These are phyloP conservation scores for Nemania serpens DNA, from an alignment of 2,329 filamentous ascomycete species.

Conservation along the genomic window DNA sequence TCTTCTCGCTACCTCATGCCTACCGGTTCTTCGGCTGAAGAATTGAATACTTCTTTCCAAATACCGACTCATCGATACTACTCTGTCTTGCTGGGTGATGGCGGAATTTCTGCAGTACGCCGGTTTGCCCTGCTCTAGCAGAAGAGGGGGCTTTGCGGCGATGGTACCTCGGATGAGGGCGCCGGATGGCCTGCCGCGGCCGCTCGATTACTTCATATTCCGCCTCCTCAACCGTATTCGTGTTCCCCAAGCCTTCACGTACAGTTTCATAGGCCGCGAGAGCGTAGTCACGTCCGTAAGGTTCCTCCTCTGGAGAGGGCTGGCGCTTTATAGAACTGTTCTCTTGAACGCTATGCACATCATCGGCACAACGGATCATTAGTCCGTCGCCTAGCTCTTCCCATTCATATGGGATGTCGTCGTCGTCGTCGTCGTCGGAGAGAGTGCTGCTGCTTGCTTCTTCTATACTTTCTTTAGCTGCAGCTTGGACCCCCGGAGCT, in stretches of 20 bases:
- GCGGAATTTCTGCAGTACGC: neutral
- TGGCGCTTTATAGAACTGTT: neutral
- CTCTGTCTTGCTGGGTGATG: neutral
- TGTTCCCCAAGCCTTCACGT: too few relatives aligned
- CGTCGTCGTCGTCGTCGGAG: too few relatives aligned
- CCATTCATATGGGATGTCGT: neutral
- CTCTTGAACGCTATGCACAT: neutral
- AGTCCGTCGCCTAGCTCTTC: constrained; percentile 2
- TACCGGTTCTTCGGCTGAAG: neutral
- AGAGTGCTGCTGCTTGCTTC: too few relatives aligned
- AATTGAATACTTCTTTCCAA: constrained; percentile 6
- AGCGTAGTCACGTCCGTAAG: neutral
- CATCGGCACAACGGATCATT: neutral
- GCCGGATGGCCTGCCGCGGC: too few relatives aligned
- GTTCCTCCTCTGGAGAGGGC: too few relatives aligned
- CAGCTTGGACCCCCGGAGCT: neutral
- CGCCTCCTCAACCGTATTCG: neutral
- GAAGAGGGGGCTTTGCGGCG: too few relatives aligned
- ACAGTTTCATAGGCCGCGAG: neutral
- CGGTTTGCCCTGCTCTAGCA: too few relatives aligned
- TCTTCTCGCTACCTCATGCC: too few relatives aligned
- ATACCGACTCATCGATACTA: neutral
- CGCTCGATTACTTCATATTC: neutral
- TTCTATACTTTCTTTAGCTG: too few relatives aligned
- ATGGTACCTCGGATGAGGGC: too few relatives aligned